Evolutionary conservation across 2,329 filamentous ascomycete species (phyloP), one percentile per base, ranked within the genome.

Genomic region (Aspergillus persii): DNA sequence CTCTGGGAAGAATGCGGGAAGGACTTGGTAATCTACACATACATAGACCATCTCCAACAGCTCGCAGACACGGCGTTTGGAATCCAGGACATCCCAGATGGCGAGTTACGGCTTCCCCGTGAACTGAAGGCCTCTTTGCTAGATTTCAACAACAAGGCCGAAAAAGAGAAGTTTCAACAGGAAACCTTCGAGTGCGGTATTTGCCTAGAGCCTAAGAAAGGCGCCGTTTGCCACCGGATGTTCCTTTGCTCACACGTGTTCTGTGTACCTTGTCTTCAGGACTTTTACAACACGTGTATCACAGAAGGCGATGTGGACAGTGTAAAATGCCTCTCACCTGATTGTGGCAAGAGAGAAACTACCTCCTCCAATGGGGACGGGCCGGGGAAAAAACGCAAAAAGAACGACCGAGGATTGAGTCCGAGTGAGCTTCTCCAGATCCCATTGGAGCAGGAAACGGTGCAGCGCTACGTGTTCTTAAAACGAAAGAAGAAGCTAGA

Each of bases 401-500:
- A 89, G 71, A 79, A 81, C 26, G 89, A 89, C 67, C 84, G 84
- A 1, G 84, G 87, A 9, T 79, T 97, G 63, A 92, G 86, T 64
- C 92, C 94, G 0, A 91, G 89, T 69, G 93, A 98, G 76, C 83
- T 98, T 47, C 79, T 92, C 4, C 87, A 91, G 68, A 91, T 94
- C 49, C 88, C 89, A 0, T 76, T 94, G 1, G 80, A 86, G 2
- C 84, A 89, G 59, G 86, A 90, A 15, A 84, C 83, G 36, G 92
- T 97, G 2, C 88, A 91, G 69, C 89, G 95, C 57, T 99, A 96
- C 72, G 90, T 96, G 4, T 87, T 87, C 41, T 83, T 98, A 61
- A 97, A 95, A 77, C 91, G 96, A 70, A 98, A 98, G 79, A 91
- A 90, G 64, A 90, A 92, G 72, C 85, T 98, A 2, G 95, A 98